phyloP scores from a whole-genome alignment of 306 rosid genomes.

The Biancaea sappan region DNA sequence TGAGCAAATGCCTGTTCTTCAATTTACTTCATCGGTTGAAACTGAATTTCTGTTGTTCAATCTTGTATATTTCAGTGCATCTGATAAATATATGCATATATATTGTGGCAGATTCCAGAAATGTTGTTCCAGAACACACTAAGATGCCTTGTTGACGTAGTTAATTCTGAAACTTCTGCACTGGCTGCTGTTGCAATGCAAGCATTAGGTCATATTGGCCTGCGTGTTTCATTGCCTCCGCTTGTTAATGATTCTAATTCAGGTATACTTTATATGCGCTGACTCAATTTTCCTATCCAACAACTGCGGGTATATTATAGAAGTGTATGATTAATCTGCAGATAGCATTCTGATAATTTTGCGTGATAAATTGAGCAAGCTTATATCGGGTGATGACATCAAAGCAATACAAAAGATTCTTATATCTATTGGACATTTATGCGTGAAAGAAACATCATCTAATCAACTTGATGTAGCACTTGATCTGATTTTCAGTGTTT shows the following conservation, averaged over 20 bases:
- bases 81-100: constrained; percentile 14
- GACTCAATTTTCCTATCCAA: constrained; percentile 26
- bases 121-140: constrained; percentile 57
- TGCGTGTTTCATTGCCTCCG: constrained; percentile 72
- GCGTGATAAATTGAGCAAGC: constrained; percentile 75
- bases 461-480: constrained; percentile 71
- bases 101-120: constrained; percentile 60
- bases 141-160: constrained; percentile 77
- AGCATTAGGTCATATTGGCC: constrained; percentile 93
- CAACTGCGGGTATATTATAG: constrained; percentile 31
- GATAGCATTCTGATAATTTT: constrained; percentile 68
- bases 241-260: constrained; percentile 57
- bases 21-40: constrained; percentile 20
- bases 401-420: constrained; percentile 82
- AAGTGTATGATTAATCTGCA: constrained; percentile 55
- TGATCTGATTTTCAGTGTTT: constrained; percentile 67
- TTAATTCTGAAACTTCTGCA: constrained; percentile 72
- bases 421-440: constrained; percentile 83
- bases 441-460: constrained; percentile 77
- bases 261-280: constrained; percentile 48
- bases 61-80: constrained; percentile 23
- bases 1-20: constrained; percentile 8
- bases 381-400: constrained; percentile 68
- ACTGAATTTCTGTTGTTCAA: not conserved
- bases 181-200: constrained; percentile 89